Evolutionary conservation across 1,284 basidiomycete genomes (phyloP).

Genomic region (Ustilago shanxiensis): DNA sequence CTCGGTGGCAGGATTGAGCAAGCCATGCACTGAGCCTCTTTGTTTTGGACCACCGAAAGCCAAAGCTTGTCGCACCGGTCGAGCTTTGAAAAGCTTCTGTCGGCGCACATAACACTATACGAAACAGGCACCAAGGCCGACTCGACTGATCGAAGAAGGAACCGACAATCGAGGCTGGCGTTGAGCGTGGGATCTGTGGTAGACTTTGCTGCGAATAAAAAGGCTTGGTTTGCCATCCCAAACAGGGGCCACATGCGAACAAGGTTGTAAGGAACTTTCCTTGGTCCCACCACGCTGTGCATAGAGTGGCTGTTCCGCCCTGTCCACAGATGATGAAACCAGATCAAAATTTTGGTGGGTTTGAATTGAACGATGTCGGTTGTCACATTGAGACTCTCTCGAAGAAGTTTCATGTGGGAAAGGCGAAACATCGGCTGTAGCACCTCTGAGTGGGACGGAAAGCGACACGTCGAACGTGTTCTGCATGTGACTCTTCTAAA

Average conservation of each 20-base stretch:
- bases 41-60: constrained; percentile 19
- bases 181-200: constrained; percentile 19
- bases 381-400: not conserved
- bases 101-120: not conserved
- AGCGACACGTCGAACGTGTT: not conserved
- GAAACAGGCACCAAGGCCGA: not conserved
- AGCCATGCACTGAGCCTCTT: constrained; percentile 9
- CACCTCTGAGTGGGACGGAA: not conserved
- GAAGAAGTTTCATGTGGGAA: constrained; percentile 6
- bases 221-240: constrained; percentile 5
- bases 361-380: not conserved
- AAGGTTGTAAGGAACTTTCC: constrained; percentile 12
- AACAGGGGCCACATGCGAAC: constrained; percentile 4
- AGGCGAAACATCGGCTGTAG: not conserved
- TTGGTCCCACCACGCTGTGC: constrained; percentile 18
- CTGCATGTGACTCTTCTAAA: not conserved
- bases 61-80: constrained; percentile 19
- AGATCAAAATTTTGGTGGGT: not conserved
- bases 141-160: not conserved
- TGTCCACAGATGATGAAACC: constrained; percentile 3
- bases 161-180: constrained; percentile 20
- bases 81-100: not conserved
- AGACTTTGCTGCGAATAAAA: constrained; percentile 14
- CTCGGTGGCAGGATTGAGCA: constrained; percentile 28
- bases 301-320: constrained; percentile 14